These are phyloP conservation scores for Taphrina betulina DNA, from an alignment of 1,139 yeast species.

Conservation along the genomic window DNA sequence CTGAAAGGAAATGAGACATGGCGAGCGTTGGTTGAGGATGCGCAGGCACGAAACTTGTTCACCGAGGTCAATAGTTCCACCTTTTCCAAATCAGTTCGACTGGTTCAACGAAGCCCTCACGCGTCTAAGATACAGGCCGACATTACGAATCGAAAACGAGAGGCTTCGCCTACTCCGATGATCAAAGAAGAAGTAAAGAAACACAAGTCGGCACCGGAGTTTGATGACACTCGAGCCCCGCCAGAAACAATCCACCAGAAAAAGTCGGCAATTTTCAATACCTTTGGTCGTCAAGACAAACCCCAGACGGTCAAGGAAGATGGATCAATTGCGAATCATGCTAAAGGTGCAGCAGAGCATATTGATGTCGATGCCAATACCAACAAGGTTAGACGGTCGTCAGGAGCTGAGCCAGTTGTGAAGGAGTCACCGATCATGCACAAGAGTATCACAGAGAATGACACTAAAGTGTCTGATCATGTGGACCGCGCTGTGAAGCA, in stretches of 20 bases:
- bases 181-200: not conserved
- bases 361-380: not conserved
- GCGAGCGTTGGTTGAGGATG: conserved; percentile 63
- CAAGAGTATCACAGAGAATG: not conserved
- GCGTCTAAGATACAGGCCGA: not conserved
- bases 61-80: conserved; percentile 22
- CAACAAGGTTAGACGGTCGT: not conserved
- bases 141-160: not conserved
- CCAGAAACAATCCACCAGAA: not conserved
- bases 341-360: not conserved
- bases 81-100: not conserved
- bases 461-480: not conserved
- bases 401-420: not conserved
- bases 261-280: conserved; percentile 7
- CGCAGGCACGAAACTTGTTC: conserved; percentile 43
- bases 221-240: conserved; percentile 4
- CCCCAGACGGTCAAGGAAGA: not conserved
- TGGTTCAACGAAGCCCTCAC: not conserved
- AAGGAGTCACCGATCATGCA: not conserved
- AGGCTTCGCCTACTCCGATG: not conserved
- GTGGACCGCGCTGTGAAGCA: not conserved
- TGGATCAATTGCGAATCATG: not conserved
- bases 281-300: conserved; percentile 11
- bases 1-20: conserved; percentile 58
- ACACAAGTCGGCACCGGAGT: not conserved